phyloP scores from a whole-genome alignment of 495 filamentous ascomycete species.

The Mycothermus thermophilus region DNA sequence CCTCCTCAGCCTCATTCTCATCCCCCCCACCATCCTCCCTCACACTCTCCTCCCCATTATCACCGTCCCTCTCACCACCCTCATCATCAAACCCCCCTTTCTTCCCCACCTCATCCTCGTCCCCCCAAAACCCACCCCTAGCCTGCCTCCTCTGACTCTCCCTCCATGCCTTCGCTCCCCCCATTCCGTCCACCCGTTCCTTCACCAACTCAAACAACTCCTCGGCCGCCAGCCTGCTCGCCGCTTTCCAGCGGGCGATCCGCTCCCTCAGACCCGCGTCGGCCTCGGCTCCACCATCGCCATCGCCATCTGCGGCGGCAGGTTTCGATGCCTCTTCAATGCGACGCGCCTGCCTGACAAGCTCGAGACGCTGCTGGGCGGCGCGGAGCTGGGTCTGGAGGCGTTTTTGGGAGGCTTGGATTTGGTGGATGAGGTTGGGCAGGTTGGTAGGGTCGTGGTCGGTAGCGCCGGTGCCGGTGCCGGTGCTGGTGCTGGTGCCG shows the following conservation, averaged over 20 bases:
- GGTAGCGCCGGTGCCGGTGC: no score
- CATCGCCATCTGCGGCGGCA: not conserved
- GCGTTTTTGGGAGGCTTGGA: constrained; percentile 4
- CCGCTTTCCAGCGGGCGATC: constrained; percentile 12
- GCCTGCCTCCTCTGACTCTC: constrained; percentile 9
- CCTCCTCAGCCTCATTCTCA: constrained; percentile 2
- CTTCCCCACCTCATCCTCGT: not conserved
- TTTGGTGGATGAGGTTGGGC: not conserved
- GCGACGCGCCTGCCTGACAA: constrained; percentile 10
- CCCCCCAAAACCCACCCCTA: constrained; percentile 1
- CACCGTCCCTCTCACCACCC: not conserved
- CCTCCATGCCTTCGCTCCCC: constrained; percentile 16
- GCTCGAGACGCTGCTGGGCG: constrained; percentile 6
- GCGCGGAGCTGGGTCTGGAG: constrained; percentile 2
- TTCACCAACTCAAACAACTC: constrained; percentile 19
- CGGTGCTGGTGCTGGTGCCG: no score
- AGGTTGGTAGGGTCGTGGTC: not conserved
- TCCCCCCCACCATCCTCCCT: not conserved
- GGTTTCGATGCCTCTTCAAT: constrained; percentile 6
- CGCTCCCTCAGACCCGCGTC: constrained; percentile 12
- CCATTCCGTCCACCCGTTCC: constrained; percentile 16
- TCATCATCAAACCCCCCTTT: constrained; percentile 3
- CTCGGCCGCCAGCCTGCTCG: constrained; percentile 17
- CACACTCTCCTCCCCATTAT: not conserved
- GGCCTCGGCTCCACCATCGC: constrained; percentile 2